Conservation (phyloP, 164 flowering plant genomes). For the Aristolochia contorta region DNA sequence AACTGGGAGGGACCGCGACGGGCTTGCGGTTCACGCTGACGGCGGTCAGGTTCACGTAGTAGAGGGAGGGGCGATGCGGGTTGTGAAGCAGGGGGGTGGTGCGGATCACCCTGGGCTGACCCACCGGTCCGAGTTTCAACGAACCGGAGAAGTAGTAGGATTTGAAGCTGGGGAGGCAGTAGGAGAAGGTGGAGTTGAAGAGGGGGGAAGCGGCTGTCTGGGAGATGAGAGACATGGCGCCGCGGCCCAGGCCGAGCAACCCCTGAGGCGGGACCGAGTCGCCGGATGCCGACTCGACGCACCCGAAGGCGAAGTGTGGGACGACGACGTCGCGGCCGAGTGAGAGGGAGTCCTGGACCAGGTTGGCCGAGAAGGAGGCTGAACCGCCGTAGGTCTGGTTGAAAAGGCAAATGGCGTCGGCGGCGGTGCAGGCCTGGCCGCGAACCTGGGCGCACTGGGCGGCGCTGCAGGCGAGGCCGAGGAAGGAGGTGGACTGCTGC, state of each 20-base stretch:
- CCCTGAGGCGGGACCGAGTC: slow-evolving; percentile 75
- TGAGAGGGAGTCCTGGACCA: slow-evolving; percentile 46
- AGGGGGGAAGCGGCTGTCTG: slow-evolving; percentile 59
- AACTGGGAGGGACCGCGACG: slow-evolving; percentile 39
- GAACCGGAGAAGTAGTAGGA: slow-evolving; percentile 92
- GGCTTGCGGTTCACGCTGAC: slow-evolving; percentile 49
- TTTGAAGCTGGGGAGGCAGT: slow-evolving; percentile 79
- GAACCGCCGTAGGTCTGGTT: slow-evolving; percentile 72
- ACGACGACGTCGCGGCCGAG: slow-evolving; percentile 38
- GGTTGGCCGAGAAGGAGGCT: slow-evolving; percentile 51
- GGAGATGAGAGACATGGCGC: slow-evolving; percentile 61
- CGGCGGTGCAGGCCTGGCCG: slow-evolving; percentile 51
- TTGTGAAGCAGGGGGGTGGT: slow-evolving; percentile 72
- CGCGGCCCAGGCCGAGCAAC: slow-evolving; percentile 85
- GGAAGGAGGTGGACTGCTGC: slow-evolving; percentile 41
- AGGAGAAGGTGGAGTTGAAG: slow-evolving; percentile 72
- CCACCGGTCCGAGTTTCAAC: slow-evolving; percentile 57
- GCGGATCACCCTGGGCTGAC: slow-evolving; percentile 58
- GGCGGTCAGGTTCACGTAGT: slow-evolving; percentile 82
- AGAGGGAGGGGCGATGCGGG: slow-evolving; percentile 77
- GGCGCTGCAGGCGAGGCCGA: slow-evolving; percentile 40
- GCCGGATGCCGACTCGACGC: slow-evolving; percentile 50
- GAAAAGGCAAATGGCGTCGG: slow-evolving; percentile 40
- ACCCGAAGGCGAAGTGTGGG: slow-evolving; percentile 61
- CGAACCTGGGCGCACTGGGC: slow-evolving; percentile 55